phyloP scores from a whole-genome alignment of 306 rosid species.

The Oxytropis ochrocephala region DNA sequence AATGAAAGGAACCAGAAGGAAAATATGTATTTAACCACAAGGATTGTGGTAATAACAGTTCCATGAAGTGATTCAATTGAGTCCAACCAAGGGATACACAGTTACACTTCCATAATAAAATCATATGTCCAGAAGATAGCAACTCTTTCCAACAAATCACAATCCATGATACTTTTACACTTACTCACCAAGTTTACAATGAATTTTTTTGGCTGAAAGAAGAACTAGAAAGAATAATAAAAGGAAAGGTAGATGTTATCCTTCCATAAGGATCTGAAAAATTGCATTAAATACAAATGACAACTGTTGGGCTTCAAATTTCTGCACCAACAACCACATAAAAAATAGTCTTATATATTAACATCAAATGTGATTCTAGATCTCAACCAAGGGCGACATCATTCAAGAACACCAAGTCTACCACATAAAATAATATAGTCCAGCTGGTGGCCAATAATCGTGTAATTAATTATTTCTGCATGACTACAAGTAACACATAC shows the following conservation, averaged over 20 bases:
- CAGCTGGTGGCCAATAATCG: neutral
- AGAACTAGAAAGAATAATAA: neutral
- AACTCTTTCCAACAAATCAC: neutral
- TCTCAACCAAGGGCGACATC: slow-evolving; percentile 10
- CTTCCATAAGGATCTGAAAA: neutral
- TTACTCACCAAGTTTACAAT: neutral
- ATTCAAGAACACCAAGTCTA: neutral
- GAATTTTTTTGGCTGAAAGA: neutral
- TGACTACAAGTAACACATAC: slow-evolving; percentile 16
- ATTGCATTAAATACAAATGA: slow-evolving; percentile 1
- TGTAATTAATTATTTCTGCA: slow-evolving; percentile 2
- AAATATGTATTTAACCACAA: neutral
- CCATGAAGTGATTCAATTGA: neutral
- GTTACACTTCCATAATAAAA: neutral
- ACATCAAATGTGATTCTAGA: neutral
- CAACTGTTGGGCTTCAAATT: too few relatives aligned
- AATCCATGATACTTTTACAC: neutral
- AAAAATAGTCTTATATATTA: neutral
- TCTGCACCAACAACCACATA: neutral
- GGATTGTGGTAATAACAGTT: neutral
- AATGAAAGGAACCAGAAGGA: neutral
- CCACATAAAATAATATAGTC: slow-evolving; percentile 1
- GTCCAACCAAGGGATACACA: neutral
- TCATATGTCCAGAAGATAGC: neutral
- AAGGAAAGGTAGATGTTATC: neutral